A percentile compares a stretch with the other conserved stretches of the same genome.
Evolutionary conservation across 1,139 yeast genomes (phyloP).

Genomic region (Zhuliangozyma blackwelliae): DNA sequence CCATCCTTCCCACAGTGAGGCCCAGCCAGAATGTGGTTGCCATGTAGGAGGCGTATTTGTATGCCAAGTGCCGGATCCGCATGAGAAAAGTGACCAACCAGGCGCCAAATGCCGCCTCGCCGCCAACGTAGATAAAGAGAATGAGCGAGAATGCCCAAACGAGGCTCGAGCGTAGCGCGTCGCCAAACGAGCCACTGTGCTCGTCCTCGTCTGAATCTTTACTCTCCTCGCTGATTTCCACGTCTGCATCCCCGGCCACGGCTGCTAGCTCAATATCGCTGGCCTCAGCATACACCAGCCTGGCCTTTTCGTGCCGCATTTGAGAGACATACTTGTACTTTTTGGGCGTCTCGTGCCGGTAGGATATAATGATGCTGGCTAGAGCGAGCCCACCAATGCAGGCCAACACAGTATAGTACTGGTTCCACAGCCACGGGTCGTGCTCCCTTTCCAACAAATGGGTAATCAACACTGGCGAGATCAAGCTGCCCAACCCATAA

Average conservation of each 20-base stretch:
- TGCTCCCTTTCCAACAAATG: conserved; percentile 28
- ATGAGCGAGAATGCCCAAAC: conserved; percentile 47
- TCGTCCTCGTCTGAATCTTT: conserved; percentile 10
- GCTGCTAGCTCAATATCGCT: neutral
- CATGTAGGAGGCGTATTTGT: conserved; percentile 49
- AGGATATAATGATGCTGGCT: conserved; percentile 23
- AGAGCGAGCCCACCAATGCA: conserved; percentile 21
- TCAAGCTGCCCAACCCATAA: conserved; percentile 66
- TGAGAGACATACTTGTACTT: conserved; percentile 42
- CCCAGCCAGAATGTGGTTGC: conserved; percentile 68
- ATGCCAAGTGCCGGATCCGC: conserved; percentile 43
- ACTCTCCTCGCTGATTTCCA: neutral
- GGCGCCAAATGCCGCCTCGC: conserved; percentile 64
- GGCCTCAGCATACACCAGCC: neutral
- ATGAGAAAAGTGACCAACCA: conserved; percentile 61
- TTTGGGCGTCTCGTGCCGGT: conserved; percentile 50
- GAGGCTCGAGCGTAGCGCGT: conserved; percentile 37
- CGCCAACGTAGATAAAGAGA: conserved; percentile 61
- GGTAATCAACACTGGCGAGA: conserved; percentile 59
- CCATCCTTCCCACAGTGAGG: conserved; percentile 57
- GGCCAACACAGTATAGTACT: conserved; percentile 39
- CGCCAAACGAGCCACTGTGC: conserved; percentile 19
- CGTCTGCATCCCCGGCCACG: conserved; percentile 7
- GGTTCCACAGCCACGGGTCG: conserved; percentile 46
- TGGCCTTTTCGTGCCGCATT: conserved; percentile 6